A percentile compares a stretch with the other conserved stretches of the same genome.
phyloP scores from a whole-genome alignment of 1,139 yeast species.

The Pichia sp. region DNA sequence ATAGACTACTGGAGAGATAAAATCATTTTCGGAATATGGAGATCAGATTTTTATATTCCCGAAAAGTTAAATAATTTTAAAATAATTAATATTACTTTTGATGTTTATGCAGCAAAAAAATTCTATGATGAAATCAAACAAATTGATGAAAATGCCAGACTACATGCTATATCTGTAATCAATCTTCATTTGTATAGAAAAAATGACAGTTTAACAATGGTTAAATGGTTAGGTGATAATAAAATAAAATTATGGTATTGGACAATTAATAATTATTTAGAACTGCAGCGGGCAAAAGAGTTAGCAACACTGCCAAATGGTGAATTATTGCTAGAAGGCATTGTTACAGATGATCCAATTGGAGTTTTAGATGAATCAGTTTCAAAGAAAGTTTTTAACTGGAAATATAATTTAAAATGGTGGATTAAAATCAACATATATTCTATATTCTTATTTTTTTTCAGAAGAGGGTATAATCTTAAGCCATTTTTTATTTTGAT shows the following conservation, averaged over 20 bases:
- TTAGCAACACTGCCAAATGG: slow-evolving; percentile 7
- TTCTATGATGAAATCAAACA: slow-evolving; percentile 31
- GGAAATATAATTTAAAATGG: slow-evolving; percentile 11
- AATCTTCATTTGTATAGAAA: slow-evolving; percentile 36
- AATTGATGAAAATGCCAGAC: slow-evolving; percentile 27
- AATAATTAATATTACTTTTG: slow-evolving; percentile 49
- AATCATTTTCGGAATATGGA: slow-evolving; percentile 81
- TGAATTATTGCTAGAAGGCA: slow-evolving; percentile 21
- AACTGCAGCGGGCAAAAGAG: slow-evolving; percentile 14
- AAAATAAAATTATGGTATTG: slow-evolving; percentile 62
- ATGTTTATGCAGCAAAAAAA: slow-evolving; percentile 32
- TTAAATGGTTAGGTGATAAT: slow-evolving; percentile 30
- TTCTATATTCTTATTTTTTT: slow-evolving; percentile 16
- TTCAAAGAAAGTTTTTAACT: neutral
- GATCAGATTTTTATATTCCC: slow-evolving; percentile 52
- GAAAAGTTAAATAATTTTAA: slow-evolving; percentile 38
- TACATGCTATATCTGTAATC: slow-evolving; percentile 26
- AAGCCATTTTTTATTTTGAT: slow-evolving; percentile 15
- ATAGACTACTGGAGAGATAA: slow-evolving; percentile 57
- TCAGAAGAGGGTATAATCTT: slow-evolving; percentile 23
- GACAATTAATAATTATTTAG: slow-evolving; percentile 58
- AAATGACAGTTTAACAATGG: slow-evolving; percentile 34
- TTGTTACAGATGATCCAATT: slow-evolving; percentile 28
- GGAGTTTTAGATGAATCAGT: slow-evolving; percentile 9
- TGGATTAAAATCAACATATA: slow-evolving; percentile 18